phyloP scores from a whole-genome alignment of 2,329 filamentous ascomycete genomes.

The Fusarium sambucinum region DNA sequence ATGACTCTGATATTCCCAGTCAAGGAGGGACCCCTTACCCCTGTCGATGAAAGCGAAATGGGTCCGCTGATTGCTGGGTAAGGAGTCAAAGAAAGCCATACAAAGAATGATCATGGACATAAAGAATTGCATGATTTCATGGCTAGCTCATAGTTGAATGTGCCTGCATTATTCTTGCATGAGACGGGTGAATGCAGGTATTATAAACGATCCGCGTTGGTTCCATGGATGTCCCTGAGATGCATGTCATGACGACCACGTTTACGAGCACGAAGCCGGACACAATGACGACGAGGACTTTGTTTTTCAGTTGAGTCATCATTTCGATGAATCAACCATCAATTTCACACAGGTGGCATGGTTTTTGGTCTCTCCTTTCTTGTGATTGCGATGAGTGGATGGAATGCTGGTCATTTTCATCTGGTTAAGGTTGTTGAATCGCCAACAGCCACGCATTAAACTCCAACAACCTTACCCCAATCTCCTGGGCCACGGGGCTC shows the following conservation, averaged over 20 bases:
- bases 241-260: conserved; percentile 47
- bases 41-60: conserved; percentile 31
- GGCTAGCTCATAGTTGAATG: neutral
- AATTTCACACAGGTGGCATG: neutral
- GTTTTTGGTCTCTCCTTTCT: neutral
- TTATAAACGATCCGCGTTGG: conserved; percentile 28
- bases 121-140: conserved; percentile 22
- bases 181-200: conserved; percentile 12
- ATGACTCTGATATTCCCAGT: conserved; percentile 33
- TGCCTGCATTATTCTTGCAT: conserved; percentile 36
- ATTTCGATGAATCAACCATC: conserved; percentile 20
- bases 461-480: conserved; percentile 42
- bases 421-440: conserved; percentile 36
- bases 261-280: conserved; percentile 24
- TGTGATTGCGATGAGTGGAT: conserved; percentile 17
- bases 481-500: conserved; percentile 42
- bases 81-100: conserved; percentile 24
- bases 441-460: conserved; percentile 28
- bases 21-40: conserved; percentile 32
- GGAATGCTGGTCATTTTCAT: conserved; percentile 37
- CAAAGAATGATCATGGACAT: conserved; percentile 22
- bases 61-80: conserved; percentile 26
- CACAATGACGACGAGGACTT: conserved; percentile 36
- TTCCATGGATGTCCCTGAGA: conserved; percentile 31
- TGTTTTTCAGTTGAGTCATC: conserved; percentile 28